phyloP scores from a whole-genome alignment of 345 rosid species.

The Eucalyptus cloeziana region DNA sequence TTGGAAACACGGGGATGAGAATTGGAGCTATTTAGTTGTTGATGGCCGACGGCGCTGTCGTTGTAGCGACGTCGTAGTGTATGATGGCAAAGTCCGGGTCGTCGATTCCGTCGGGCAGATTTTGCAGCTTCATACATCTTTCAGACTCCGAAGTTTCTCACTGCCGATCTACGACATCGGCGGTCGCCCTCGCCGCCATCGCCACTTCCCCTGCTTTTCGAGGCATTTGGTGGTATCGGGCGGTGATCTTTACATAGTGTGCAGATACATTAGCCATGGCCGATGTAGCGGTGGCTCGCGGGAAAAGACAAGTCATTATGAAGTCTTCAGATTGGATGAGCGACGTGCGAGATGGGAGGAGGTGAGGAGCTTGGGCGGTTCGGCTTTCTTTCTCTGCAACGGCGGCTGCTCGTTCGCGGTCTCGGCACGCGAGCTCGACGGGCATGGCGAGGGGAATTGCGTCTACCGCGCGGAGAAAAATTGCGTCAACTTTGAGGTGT shows the following conservation, averaged over 20 bases:
- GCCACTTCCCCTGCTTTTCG: too few relatives aligned
- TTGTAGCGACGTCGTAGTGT: background rate
- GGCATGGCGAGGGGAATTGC: background rate
- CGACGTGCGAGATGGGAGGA: background rate
- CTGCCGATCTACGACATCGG: background rate
- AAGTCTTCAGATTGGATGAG: background rate
- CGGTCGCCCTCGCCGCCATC: background rate
- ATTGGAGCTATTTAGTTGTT: background rate
- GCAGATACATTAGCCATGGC: too few relatives aligned
- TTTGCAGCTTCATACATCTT: background rate
- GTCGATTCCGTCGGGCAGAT: background rate
- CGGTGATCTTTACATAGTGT: background rate
- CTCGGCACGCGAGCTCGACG: background rate
- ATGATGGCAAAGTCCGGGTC: background rate
- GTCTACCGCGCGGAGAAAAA: background rate
- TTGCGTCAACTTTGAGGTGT: background rate
- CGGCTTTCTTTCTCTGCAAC: background rate
- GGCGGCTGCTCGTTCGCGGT: background rate
- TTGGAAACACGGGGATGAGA: background rate
- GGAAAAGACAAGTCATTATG: too few relatives aligned
- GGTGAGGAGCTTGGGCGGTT: background rate
- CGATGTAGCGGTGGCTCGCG: background rate
- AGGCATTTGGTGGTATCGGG: background rate
- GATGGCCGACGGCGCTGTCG: too few relatives aligned
- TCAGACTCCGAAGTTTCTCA: background rate